These are phyloP conservation scores for Talaromyces liani DNA, from an alignment of 495 filamentous ascomycete species.

Conservation along the genomic window DNA sequence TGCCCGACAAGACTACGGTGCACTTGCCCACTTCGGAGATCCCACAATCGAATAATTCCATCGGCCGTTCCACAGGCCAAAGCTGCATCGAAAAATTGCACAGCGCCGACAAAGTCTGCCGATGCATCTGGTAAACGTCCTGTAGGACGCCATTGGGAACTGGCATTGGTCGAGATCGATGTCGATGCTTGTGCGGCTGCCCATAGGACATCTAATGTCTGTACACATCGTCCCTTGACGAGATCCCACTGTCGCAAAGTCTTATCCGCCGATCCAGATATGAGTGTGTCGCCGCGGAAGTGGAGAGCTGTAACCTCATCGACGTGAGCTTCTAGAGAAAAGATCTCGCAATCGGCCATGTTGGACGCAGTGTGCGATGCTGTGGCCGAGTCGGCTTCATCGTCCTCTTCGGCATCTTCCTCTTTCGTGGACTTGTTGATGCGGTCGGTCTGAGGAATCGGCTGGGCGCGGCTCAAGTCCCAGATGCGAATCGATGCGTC, in stretches of 20 bases:
- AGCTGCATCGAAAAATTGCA: constrained; percentile 96
- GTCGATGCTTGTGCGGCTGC: constrained; percentile 87
- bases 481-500: constrained; percentile 92
- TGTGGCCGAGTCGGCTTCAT: constrained; percentile 38
- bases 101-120: constrained; percentile 87
- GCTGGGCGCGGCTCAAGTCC: constrained; percentile 73
- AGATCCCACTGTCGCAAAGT: constrained; percentile 97
- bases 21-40: constrained; percentile 92
- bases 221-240: constrained; percentile 88
- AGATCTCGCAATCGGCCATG: constrained; percentile 81
- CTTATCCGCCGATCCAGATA: constrained; percentile 96
- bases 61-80: constrained; percentile 97
- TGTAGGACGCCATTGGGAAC: constrained; percentile 47
- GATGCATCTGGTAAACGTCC: constrained; percentile 56
- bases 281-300: constrained; percentile 78
- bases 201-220: constrained; percentile 98
- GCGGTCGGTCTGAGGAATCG: constrained; percentile 48
- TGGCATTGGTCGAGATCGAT: constrained; percentile 49
- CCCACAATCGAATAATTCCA: constrained; percentile 96
- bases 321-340: constrained; percentile 82
- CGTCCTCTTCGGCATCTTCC: constrained; percentile 50
- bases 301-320: constrained; percentile 92
- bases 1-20: constrained; percentile 94
- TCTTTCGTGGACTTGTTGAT: constrained; percentile 58
- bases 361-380: constrained; percentile 59